A percentile compares a stretch with the other conserved stretches of the same genome.
Evolutionary conservation across 257 asterid species (phyloP).

Genomic region (Nyctanthes arbortristis): DNA sequence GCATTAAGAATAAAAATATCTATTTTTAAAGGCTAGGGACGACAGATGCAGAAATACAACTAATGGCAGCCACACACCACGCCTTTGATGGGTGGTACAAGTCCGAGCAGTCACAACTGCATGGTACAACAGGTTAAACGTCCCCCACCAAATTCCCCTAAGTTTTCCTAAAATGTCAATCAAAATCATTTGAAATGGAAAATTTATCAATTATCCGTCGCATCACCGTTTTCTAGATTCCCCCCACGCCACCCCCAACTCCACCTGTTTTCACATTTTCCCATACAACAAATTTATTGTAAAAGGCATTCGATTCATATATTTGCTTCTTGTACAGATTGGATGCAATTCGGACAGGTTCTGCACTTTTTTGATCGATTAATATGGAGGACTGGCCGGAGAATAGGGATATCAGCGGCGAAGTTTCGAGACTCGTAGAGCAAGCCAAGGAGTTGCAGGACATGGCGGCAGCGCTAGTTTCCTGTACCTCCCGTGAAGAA

Average conservation of each 20-base stretch:
- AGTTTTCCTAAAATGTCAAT: too few species aligned
- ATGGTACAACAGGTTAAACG: neutral
- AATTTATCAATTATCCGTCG: too few species aligned
- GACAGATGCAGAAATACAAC: too few species aligned
- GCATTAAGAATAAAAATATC: too few species aligned
- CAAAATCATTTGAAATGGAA: too few species aligned
- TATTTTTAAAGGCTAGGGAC: too few species aligned
- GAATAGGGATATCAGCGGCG: constrained; percentile 34
- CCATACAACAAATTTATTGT: constrained; percentile 23
- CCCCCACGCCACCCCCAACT: too few species aligned
- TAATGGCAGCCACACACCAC: too few species aligned
- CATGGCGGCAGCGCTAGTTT: constrained; percentile 66
- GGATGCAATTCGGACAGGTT: too few species aligned
- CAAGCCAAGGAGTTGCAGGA: constrained; percentile 93
- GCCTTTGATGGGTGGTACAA: neutral
- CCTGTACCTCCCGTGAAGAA: constrained; percentile 78
- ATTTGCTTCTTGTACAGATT: too few species aligned
- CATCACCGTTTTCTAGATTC: constrained; percentile 3
- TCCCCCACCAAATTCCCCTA: constrained; percentile 8
- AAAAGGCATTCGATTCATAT: constrained; percentile 23
- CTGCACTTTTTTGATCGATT: too few species aligned
- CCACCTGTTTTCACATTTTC: constrained; percentile 24
- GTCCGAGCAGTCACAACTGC: constrained; percentile 11
- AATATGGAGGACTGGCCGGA: constrained; percentile 62
- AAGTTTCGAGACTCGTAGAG: constrained; percentile 55